Conservation (phyloP, 345 rosid species). For the Clarkia xantiana region DNA sequence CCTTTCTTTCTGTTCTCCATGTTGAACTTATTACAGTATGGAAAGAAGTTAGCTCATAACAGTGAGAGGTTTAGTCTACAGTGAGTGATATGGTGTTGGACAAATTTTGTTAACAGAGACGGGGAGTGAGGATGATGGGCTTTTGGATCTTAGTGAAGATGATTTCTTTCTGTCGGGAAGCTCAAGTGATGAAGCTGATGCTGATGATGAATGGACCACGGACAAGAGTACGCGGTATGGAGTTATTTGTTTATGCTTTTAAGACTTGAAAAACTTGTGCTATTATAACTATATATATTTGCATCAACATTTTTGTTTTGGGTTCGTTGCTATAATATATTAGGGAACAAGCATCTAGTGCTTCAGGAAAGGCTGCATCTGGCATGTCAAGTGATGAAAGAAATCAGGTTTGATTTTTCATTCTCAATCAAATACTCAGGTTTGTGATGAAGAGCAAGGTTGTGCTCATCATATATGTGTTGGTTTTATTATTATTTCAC, state of each 20-base stretch:
- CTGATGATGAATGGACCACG: conserved; percentile 85
- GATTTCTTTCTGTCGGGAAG: conserved; percentile 81
- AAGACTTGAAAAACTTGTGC: not conserved
- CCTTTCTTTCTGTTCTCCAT: no score
- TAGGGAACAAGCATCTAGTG: conserved; percentile 95
- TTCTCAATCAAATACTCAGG: not conserved
- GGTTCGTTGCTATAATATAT: not conserved
- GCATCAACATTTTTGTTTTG: not conserved
- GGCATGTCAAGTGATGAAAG: conserved; percentile 96
- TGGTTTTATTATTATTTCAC: conserved; percentile 3
- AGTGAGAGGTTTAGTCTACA: not conserved
- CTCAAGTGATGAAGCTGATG: conserved; percentile 97
- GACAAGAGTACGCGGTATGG: conserved; percentile 82
- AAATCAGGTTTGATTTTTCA: conserved; percentile 52
- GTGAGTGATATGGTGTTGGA: not conserved
- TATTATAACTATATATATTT: not conserved
- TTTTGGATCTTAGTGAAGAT: conserved; percentile 87
- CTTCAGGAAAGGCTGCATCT: conserved; percentile 82
- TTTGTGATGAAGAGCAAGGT: not conserved
- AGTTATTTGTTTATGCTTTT: not conserved
- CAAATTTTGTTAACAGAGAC: conserved; percentile 45
- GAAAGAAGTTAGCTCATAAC: not conserved
- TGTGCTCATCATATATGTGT: not conserved
- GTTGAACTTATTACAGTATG: not conserved
- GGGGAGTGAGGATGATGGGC: conserved; percentile 98